phyloP scores from a whole-genome alignment of 2,329 filamentous ascomycete genomes.

The Aspergillaceae sp. region DNA sequence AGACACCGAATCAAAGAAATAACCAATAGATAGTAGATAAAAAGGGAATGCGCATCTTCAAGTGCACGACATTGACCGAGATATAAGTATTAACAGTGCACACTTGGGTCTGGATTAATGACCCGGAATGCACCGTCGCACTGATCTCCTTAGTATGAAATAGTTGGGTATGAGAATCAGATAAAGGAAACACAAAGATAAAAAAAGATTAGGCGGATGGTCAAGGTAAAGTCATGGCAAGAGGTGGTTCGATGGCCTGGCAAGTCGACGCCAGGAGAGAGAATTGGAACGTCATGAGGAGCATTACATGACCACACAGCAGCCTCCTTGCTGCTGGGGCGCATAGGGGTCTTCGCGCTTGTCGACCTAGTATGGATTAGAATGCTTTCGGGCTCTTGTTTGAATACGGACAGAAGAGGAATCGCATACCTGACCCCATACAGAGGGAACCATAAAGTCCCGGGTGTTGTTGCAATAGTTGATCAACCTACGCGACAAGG shows the following conservation, averaged over 20 bases:
- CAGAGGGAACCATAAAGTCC: conserved; percentile 97
- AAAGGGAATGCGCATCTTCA: too few species aligned
- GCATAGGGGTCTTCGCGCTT: conserved; percentile 98
- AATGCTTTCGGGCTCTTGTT: too few species aligned
- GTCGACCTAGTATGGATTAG: conserved; percentile 53
- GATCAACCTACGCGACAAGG: conserved; percentile 63
- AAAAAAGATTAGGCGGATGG: conserved; percentile 10
- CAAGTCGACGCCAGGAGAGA: conserved; percentile 7
- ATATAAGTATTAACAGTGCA: conserved; percentile 3
- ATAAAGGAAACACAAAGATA: conserved; percentile 1
- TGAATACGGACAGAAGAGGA: conserved; percentile 5
- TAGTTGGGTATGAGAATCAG: conserved; percentile 6
- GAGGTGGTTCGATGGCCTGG: conserved; percentile 7
- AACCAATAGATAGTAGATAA: conserved; percentile 9
- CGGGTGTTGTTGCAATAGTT: conserved; percentile 96
- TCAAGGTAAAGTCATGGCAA: conserved; percentile 12
- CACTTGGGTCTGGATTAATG: neutral
- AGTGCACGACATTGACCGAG: neutral
- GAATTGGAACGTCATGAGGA: conserved; percentile 18
- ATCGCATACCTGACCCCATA: conserved; percentile 68
- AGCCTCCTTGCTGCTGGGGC: conserved; percentile 83
- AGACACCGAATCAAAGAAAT: conserved; percentile 3
- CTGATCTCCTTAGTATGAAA: neutral
- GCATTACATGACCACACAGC: conserved; percentile 86
- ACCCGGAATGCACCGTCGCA: neutral